phyloP scores from a whole-genome alignment of 257 asterid species.

The Coffea eugenioides region DNA sequence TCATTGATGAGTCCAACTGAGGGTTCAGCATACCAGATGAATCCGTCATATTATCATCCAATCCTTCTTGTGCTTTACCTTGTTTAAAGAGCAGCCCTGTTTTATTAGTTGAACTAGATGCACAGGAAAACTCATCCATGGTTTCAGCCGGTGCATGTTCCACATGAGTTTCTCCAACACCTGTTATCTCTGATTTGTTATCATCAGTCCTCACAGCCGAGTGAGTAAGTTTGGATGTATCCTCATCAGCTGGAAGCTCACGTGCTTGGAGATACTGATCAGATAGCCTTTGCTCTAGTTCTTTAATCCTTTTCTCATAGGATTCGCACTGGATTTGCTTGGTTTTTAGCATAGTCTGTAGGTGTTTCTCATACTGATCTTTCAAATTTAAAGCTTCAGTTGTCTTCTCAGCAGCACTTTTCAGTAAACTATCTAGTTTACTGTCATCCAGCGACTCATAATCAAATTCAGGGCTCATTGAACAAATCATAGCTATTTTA shows the following conservation, averaged over 20 bases:
- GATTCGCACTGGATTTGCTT: slow-evolving; percentile 86
- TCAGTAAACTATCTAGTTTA: slow-evolving; percentile 56
- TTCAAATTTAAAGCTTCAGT: slow-evolving; percentile 73
- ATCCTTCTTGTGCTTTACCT: slow-evolving; percentile 55
- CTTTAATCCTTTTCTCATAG: slow-evolving; percentile 88
- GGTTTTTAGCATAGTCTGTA: slow-evolving; percentile 61
- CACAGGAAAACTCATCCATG: slow-evolving; percentile 65
- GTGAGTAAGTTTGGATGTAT: slow-evolving; percentile 34
- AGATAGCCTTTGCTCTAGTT: slow-evolving; percentile 84
- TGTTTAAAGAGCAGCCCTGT: slow-evolving; percentile 46
- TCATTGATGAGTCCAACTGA: slow-evolving; percentile 87
- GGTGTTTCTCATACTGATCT: slow-evolving; percentile 79
- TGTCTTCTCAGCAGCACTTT: slow-evolving; percentile 73
- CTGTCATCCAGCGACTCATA: slow-evolving; percentile 62
- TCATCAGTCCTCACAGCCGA: slow-evolving; percentile 50
- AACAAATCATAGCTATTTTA: slow-evolving; percentile 79
- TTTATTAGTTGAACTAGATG: slow-evolving; percentile 51
- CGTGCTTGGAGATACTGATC: slow-evolving; percentile 56
- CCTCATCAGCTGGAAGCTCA: slow-evolving; percentile 46
- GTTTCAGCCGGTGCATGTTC: slow-evolving; percentile 29
- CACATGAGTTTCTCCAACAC: slow-evolving; percentile 51
- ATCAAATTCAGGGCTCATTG: slow-evolving; percentile 60
- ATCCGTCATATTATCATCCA: slow-evolving; percentile 81
- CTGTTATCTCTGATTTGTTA: slow-evolving; percentile 58
- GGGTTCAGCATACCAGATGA: slow-evolving; percentile 59